These are phyloP conservation scores for Pyracantha coccinea DNA, from an alignment of 331 rosid genomes.

Conservation along the genomic window DNA sequence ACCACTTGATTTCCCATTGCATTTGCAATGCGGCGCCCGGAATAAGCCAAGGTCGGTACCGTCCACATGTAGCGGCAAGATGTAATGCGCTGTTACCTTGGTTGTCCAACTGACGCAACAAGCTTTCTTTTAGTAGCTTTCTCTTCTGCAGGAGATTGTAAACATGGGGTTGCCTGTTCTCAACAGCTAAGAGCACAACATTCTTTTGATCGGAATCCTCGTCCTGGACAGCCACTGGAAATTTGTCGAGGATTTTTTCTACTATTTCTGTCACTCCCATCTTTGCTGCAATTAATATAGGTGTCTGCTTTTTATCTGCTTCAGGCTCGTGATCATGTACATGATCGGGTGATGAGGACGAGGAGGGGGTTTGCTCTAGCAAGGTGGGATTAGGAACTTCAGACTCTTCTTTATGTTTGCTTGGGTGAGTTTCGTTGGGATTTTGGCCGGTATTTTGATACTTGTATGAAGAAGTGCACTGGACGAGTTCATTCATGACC, in stretches of 20 bases:
- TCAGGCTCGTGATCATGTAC: neutral
- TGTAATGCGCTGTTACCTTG: constrained; percentile 36
- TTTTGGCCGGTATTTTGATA: constrained; percentile 3
- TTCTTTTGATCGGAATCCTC: constrained; percentile 15
- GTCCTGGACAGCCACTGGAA: constrained; percentile 22
- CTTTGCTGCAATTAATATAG: constrained; percentile 21
- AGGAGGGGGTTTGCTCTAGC: neutral
- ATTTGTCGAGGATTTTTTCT: constrained; percentile 7
- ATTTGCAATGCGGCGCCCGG: constrained; percentile 40
- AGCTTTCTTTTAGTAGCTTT: neutral
- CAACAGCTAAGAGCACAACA: constrained; percentile 18
- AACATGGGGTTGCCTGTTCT: constrained; percentile 21
- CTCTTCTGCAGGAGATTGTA: constrained; percentile 5
- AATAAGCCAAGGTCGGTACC: constrained; percentile 21
- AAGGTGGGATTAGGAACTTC: neutral
- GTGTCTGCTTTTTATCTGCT: constrained; percentile 9
- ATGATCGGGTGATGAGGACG: neutral
- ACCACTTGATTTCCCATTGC: constrained; percentile 51
- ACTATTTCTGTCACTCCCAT: constrained; percentile 23
- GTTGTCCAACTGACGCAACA: constrained; percentile 22
- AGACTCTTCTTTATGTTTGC: neutral
- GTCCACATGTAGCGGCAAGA: constrained; percentile 21
- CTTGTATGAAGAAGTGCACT: neutral
- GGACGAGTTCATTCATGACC: constrained; percentile 7
- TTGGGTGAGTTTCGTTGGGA: neutral